These are phyloP conservation scores for Rubia peregrina DNA, from an alignment of 305 asterid genomes.

Conservation along the genomic window DNA sequence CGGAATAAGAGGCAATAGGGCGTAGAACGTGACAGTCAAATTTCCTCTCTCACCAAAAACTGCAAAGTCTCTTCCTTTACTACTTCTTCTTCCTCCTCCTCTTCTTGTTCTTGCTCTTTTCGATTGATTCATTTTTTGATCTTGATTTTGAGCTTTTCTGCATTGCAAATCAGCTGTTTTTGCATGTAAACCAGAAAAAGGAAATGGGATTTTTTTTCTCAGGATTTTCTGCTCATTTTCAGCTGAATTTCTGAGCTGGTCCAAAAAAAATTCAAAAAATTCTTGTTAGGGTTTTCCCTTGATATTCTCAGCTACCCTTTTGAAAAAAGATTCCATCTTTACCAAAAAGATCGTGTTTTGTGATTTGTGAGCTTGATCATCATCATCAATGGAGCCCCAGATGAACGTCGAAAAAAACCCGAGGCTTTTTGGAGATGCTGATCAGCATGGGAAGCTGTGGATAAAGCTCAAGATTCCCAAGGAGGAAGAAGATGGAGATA, in stretches of 20 bases:
- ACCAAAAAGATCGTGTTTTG: conserved; percentile 11
- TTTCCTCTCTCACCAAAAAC: conserved; percentile 14
- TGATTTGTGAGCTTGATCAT: conserved; percentile 16
- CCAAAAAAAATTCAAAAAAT: too few species aligned
- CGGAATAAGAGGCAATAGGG: conserved; percentile 25
- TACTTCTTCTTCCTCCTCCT: neutral
- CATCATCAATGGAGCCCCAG: conserved; percentile 11
- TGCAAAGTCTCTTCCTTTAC: conserved; percentile 8
- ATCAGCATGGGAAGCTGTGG: conserved; percentile 16
- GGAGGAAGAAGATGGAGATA: conserved; percentile 8
- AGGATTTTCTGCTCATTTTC: conserved; percentile 1
- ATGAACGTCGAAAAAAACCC: neutral
- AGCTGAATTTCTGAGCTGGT: conserved; percentile 22
- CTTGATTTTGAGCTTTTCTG: neutral
- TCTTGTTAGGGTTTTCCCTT: neutral
- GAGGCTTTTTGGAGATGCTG: conserved; percentile 13
- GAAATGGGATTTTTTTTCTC: neutral
- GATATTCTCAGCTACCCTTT: conserved; percentile 12
- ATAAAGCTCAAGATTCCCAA: conserved; percentile 25
- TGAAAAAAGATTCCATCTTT: conserved; percentile 3
- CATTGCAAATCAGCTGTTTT: neutral
- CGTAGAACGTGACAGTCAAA: conserved; percentile 41
- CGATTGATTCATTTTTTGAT: neutral
- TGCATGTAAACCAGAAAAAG: neutral
- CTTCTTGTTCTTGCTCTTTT: neutral